Evolutionary conservation across 2,329 filamentous ascomycete genomes (phyloP).

Genomic region (Diaporthe ampelina): DNA sequence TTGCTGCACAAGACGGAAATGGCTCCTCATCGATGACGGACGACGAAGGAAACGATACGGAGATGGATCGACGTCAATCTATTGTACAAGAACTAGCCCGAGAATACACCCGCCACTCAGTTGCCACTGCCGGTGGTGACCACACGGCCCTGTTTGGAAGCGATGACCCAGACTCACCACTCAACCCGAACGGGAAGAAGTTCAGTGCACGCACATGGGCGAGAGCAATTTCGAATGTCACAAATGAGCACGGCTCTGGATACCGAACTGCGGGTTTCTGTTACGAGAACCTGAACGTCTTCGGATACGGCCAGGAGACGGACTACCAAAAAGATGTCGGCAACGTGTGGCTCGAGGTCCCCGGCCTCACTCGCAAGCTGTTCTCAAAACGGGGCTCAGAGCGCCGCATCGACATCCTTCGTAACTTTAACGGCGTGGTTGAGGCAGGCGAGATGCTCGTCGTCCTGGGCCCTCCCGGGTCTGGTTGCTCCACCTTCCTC

Average conservation of each 20-base stretch:
- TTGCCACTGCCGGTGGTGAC: slow-evolving; percentile 22
- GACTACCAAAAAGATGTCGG: slow-evolving; percentile 62
- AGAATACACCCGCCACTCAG: slow-evolving; percentile 44
- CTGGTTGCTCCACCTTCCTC: slow-evolving; percentile 87
- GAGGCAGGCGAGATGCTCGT: slow-evolving; percentile 82
- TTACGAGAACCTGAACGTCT: slow-evolving; percentile 62
- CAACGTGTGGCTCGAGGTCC: slow-evolving; percentile 51
- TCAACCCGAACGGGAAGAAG: slow-evolving; percentile 52
- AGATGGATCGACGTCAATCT: slow-evolving; percentile 42
- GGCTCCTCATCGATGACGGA: neutral
- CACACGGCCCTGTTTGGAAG: slow-evolving; percentile 47
- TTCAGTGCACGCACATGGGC: slow-evolving; percentile 56
- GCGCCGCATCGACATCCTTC: slow-evolving; percentile 73
- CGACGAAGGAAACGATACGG: slow-evolving; percentile 26
- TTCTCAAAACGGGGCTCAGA: slow-evolving; percentile 2
- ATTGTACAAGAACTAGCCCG: slow-evolving; percentile 45
- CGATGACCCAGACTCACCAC: slow-evolving; percentile 47
- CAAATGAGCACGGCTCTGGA: slow-evolving; percentile 46
- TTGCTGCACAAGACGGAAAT: neutral
- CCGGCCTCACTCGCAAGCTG: slow-evolving; percentile 38
- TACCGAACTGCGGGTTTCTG: slow-evolving; percentile 52
- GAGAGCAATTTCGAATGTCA: slow-evolving; percentile 46
- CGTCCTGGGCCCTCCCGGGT: slow-evolving; percentile 79
- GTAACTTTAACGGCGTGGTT: slow-evolving; percentile 76
- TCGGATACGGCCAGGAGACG: slow-evolving; percentile 62